Conservation (phyloP, 1,284 basidiomycete genomes). For the Tylopilus sp. region DNA sequence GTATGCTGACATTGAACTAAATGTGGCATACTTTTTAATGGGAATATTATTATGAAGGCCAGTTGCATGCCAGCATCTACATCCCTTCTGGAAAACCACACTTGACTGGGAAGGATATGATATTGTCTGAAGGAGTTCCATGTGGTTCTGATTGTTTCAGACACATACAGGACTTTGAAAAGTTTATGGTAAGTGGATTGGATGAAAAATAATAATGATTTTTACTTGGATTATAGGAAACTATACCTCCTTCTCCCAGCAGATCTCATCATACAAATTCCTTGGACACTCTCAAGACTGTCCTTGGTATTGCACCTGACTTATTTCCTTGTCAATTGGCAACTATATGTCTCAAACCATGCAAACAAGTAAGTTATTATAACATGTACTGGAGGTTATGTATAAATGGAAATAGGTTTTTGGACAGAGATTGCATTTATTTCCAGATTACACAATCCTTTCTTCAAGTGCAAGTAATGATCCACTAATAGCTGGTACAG, state of each 20-base stretch:
- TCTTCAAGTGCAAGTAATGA: background rate
- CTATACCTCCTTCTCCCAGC: conserved; percentile 20
- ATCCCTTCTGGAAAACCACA: conserved; percentile 33
- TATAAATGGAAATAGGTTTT: conserved; percentile 9
- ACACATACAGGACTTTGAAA: conserved; percentile 22
- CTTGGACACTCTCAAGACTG: conserved; percentile 24
- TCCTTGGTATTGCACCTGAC: conserved; percentile 39
- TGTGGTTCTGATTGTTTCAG: conserved; percentile 44
- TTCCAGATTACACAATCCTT: conserved; percentile 25
- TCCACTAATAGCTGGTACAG: background rate
- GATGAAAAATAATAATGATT: accelerated
- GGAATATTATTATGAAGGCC: conserved; percentile 5
- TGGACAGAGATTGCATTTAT: conserved; percentile 23
- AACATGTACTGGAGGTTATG: background rate
- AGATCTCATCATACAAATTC: conserved; percentile 14
- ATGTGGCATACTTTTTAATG: background rate
- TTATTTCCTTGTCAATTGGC: conserved; percentile 38
- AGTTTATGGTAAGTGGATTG: conserved; percentile 16
- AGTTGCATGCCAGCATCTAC: conserved; percentile 7
- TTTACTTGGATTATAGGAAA: conserved; percentile 16
- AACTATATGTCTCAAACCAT: conserved; percentile 35
- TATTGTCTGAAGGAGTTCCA: conserved; percentile 27
- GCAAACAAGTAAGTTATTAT: conserved; percentile 33
- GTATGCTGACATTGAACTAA: conserved; percentile 24
- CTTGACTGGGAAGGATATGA: conserved; percentile 29